Evolutionary conservation across 768 basidiomycete genomes (phyloP), one percentile per base, ranked within the genome.

Genomic region (Kwoniella bestiolae): DNA sequence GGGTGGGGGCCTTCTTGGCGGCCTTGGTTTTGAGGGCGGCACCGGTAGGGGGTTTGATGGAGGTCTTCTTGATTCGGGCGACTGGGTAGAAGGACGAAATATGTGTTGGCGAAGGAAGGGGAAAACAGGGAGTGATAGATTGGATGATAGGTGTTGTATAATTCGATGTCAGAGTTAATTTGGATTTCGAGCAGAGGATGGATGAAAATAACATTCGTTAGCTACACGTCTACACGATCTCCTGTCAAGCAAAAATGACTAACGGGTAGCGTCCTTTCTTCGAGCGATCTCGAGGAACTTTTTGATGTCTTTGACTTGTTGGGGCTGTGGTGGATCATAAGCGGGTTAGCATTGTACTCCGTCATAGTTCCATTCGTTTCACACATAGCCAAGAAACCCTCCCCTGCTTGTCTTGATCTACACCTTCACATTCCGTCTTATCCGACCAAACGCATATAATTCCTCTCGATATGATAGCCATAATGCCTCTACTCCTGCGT

Each of bases 231-330:
- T 26, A 21, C 2, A 34, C 34, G 23, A 59, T 35, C 14, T 5
- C 46, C 41, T 25, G n/a, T n/a, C 5, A 26, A 56, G 29, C 14
- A 28, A 46, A 25, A 1, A 6, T 8, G 35, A 89, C 94, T 83
- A 80, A 96, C 95, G 88, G 66, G 87, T 88, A 72, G 96, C 96
- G 87, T 96, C 95, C 87, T 93, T 95, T 85, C 95, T 89, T 85
- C 89, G 89, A 61, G 94, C 90, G 82, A 95, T 92, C 85, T 93
- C 90, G 83, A 98, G 91, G 86, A 98, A 97, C 83, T 91, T 86
- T 86, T 98, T 99, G 87, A 98, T 97, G 84, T 98, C 94, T 77
- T 87, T 86, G 85, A 99, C 89, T 88, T 97, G 91, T 85, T 96
- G 94, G 67, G 95, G 94, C 95, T 97, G 78, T 28, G n/a, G 21